Percentiles rank a stretch among this genome's conserved stretches.
phyloP scores from a whole-genome alignment of 345 rosid genomes.

The Jatropha curcas region DNA sequence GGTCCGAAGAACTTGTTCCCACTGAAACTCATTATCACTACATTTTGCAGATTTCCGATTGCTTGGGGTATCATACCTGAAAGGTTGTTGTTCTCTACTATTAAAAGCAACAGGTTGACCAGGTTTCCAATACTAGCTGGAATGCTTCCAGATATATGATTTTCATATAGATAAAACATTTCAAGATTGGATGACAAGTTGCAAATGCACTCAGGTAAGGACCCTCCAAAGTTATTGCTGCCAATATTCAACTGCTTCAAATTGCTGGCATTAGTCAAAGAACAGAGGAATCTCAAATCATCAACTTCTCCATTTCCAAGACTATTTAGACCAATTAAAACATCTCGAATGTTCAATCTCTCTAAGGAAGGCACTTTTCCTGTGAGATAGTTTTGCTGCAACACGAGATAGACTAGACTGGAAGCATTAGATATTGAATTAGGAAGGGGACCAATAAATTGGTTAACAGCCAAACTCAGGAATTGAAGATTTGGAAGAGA shows the following conservation, averaged over 20 bases:
- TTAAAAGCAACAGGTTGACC: neutral
- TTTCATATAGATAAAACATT: neutral
- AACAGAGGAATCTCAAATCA: neutral
- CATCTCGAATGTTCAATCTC: neutral
- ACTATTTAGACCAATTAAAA: neutral
- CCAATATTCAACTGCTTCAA: neutral
- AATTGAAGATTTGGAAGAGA: neutral
- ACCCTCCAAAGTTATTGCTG: slow-evolving; percentile 3
- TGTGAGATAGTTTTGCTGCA: neutral
- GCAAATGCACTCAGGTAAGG: neutral
- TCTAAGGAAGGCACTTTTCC: neutral
- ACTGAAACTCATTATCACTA: neutral
- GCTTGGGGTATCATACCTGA: neutral
- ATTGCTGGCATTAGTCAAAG: neutral
- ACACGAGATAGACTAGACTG: neutral
- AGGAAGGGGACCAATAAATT: neutral
- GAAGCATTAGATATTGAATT: neutral
- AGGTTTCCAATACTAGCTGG: neutral
- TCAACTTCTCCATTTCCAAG: neutral
- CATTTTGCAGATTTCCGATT: neutral
- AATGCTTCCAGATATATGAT: neutral
- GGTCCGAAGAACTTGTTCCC: neutral
- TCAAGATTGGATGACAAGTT: neutral
- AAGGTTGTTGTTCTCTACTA: neutral
- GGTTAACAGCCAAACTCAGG: neutral